Conservation (phyloP, 495 filamentous ascomycete species). For the Penicillium ucsense region DNA sequence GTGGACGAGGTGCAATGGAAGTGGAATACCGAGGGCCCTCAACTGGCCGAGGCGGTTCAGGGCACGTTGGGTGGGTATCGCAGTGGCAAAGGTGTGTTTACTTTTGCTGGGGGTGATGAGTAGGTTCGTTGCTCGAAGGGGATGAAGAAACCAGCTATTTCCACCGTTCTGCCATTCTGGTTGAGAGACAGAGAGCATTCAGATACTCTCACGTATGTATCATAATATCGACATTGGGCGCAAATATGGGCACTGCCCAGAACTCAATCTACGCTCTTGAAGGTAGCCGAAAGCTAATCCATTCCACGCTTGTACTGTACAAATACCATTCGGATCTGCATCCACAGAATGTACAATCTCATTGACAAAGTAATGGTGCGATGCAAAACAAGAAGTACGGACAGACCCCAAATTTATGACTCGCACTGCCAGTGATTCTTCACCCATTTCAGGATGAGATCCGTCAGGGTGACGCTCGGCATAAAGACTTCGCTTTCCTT, state of each 20-base stretch:
- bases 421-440: constrained; percentile 60
- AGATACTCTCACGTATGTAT: constrained; percentile 1
- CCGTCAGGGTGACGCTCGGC: constrained; percentile 57
- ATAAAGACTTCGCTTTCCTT: constrained; percentile 53
- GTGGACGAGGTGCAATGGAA: constrained; percentile 70
- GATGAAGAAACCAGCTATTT: background rate
- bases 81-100: constrained; percentile 81
- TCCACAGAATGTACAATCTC: background rate
- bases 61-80: constrained; percentile 71
- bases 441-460: constrained; percentile 69
- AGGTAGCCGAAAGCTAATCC: background rate
- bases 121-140: background rate
- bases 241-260: background rate
- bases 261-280: background rate
- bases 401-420: constrained; percentile 1
- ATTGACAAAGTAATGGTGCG: background rate
- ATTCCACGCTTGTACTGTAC: background rate
- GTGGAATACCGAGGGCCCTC: constrained; percentile 60
- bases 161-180: too few relatives aligned
- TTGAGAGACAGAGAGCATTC: too few relatives aligned
- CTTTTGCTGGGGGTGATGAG: constrained; percentile 50
- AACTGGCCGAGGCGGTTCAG: constrained; percentile 54
- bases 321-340: background rate
- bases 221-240: background rate
- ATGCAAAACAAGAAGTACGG: background rate